Conservation (phyloP, 257 asterid genomes). For the Nicotiana sylvestris region DNA sequence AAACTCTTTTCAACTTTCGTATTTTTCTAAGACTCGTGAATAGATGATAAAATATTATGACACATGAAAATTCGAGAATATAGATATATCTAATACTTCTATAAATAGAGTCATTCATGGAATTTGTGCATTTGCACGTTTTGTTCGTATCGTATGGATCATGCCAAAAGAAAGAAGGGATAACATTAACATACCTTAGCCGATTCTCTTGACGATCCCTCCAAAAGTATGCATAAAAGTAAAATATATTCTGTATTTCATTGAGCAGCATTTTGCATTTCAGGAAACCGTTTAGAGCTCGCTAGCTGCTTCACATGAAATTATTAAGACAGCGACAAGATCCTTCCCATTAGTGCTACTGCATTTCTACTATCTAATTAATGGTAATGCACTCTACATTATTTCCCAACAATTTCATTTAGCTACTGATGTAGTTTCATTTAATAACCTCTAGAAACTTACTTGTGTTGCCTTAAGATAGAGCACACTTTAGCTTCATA, state of each 20-base stretch:
- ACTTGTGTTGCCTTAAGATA: neutral
- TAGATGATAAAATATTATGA: too few species aligned
- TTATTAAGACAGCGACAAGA: neutral
- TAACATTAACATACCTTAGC: too few species aligned
- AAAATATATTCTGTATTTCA: neutral
- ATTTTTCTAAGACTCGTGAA: too few species aligned
- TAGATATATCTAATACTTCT: too few species aligned
- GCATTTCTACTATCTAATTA: neutral
- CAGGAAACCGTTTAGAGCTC: neutral
- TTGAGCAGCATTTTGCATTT: neutral
- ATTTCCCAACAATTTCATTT: neutral
- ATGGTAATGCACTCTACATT: neutral
- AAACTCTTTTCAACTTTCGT: too few species aligned
- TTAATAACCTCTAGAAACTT: neutral
- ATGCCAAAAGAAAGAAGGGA: too few species aligned
- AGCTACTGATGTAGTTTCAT: neutral
- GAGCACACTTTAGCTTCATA: neutral
- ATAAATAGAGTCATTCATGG: too few species aligned
- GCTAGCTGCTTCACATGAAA: neutral
- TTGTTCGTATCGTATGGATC: too few species aligned
- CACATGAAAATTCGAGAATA: too few species aligned
- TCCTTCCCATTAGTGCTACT: neutral
- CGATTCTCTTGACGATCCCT: neutral
- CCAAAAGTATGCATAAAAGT: neutral
- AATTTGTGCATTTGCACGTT: too few species aligned